Percentiles rank a stretch among this genome's conserved stretches.
Evolutionary conservation across 345 rosid genomes (phyloP).

Genomic region (Citrus trifoliata): DNA sequence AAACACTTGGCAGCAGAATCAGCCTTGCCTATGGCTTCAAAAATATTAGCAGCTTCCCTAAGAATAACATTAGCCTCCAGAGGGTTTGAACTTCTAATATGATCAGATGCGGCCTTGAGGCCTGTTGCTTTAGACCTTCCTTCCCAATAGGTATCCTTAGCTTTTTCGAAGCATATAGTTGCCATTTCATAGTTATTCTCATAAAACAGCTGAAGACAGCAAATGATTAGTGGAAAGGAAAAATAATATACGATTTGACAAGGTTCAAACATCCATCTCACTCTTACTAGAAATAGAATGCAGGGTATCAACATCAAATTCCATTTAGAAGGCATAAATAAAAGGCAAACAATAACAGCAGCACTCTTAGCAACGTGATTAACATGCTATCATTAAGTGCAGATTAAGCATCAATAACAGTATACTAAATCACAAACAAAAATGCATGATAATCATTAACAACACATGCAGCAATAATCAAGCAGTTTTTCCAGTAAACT

Average conservation of each 20-base stretch:
- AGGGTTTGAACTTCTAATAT: slow-evolving; percentile 29
- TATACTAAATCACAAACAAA: neutral
- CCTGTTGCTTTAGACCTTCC: slow-evolving; percentile 41
- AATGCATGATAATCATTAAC: neutral
- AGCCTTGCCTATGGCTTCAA: slow-evolving; percentile 40
- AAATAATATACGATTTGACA: neutral
- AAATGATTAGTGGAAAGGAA: neutral
- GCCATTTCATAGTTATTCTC: slow-evolving; percentile 47
- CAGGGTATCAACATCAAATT: neutral
- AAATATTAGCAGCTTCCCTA: slow-evolving; percentile 49
- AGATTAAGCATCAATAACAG: neutral
- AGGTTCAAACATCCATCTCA: neutral
- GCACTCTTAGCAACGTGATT: neutral
- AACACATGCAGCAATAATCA: neutral
- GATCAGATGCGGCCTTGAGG: slow-evolving; percentile 40
- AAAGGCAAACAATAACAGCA: neutral
- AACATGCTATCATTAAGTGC: neutral
- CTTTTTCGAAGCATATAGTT: slow-evolving; percentile 47
- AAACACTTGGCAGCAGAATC: slow-evolving; percentile 47
- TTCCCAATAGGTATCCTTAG: slow-evolving; percentile 36
- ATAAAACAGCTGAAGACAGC: slow-evolving; percentile 35
- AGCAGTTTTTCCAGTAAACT: neutral
- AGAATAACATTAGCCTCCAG: slow-evolving; percentile 27
- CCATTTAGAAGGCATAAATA: neutral
- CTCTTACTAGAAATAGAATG: neutral